Base-by-base conservation (phyloP, 345 rosid species). In the Leavenworthia alabamica region DNA sequence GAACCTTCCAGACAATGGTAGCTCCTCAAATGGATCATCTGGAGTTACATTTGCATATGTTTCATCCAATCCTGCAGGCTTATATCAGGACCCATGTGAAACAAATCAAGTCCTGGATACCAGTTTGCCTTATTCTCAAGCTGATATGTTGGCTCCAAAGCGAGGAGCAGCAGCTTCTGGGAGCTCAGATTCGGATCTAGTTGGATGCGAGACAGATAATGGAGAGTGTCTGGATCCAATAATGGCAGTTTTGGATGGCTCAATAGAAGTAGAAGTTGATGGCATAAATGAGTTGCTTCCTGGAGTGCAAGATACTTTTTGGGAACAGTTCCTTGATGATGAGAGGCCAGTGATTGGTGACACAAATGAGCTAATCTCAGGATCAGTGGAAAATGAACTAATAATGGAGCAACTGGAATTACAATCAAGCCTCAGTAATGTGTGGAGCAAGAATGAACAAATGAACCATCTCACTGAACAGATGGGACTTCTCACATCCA, bases 401-500 rank as follows among this genome's bases (percentile, higher is more conserved):
- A 66, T 78, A 39, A 17, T 47, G 72, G 72, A 71, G 61, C 60
- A 71, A 10, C 42, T 54, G 53, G 76, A 46, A 39, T 60, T 68
- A 22, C 78, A 73, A 16, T 75, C 73, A 47, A 73, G 74, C 62
- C 60, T 55, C 49, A 24, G 39, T 43, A 56, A 56, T 48, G 78
- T 60, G 57, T 79, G 86, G 88, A 75, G 73, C 62, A 80, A 72
- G 48, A 37, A 66, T 55, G 82, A 70, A 8, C 79, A 77, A 62
- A 64, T 85, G 88, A 75, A 82, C 64, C 68, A 81, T 79, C 84
- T 87, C 16, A 76, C 90, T 16, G 82, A 78, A 68, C 93, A 87
- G 78, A 87, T 87, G 93, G 89, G 79, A 40, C 85, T 82, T 57
- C 90, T 87, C 37, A 19, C 81, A 36, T 77, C 95, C 8, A 76